phyloP scores from a whole-genome alignment of 164 flowering plant species.

The Magnolia changhungtana region DNA sequence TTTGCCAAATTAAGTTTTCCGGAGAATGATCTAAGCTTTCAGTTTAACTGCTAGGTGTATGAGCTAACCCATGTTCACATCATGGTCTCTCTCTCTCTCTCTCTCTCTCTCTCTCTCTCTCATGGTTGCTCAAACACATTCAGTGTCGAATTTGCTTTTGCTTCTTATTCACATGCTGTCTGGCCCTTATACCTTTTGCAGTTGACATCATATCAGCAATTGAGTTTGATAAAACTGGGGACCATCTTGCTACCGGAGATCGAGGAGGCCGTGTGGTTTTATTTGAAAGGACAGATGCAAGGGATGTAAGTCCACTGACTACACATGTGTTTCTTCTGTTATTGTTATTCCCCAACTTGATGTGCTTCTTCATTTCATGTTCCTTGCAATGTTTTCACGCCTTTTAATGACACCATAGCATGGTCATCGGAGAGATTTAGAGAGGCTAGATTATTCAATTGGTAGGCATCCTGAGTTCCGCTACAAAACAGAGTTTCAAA shows the following conservation, averaged over 20 bases:
- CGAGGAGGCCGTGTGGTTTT: conserved; percentile 98
- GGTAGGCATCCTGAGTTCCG: conserved; percentile 95
- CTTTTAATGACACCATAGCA: conserved; percentile 32
- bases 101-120: too few species aligned
- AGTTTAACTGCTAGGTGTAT: too few species aligned
- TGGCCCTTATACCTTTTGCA: conserved; percentile 29
- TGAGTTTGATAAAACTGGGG: conserved; percentile 96
- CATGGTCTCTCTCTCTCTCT: too few species aligned
- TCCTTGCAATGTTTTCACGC: not conserved
- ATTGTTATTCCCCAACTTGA: not conserved
- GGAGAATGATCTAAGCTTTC: too few species aligned
- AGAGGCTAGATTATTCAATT: conserved; percentile 65
- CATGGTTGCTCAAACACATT: too few species aligned
- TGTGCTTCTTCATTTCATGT: not conserved
- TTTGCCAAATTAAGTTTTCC: too few species aligned
- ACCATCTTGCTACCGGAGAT: conserved; percentile 97
- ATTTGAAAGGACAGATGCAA: conserved; percentile 90
- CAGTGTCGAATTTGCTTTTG: not conserved
- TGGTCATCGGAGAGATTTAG: conserved; percentile 73
- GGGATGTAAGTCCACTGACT: conserved; percentile 46
- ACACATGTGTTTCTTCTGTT: not conserved
- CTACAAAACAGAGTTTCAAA: conserved; percentile 96
- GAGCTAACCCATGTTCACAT: too few species aligned
- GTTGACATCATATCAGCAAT: conserved; percentile 97
- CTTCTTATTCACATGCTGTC: not conserved